Evolutionary conservation across 2,329 filamentous ascomycete genomes (phyloP).

Genomic region (Ceratocystiopsis sp.): DNA sequence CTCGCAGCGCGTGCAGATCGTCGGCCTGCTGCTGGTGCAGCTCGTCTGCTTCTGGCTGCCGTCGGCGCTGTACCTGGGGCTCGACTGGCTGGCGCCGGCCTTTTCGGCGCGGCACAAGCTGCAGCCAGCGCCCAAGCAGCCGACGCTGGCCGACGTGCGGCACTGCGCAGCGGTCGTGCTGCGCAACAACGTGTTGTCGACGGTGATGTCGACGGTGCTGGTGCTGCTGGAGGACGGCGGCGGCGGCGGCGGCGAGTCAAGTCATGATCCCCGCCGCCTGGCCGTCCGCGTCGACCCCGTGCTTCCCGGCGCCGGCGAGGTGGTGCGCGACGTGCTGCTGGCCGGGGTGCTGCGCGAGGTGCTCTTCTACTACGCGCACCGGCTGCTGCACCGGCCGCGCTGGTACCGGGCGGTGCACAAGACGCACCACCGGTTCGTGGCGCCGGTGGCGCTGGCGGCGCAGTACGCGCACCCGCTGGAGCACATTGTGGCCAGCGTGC

Average conservation of each 20-base stretch:
- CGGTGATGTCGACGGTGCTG: constrained; percentile 14
- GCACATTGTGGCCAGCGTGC: constrained; percentile 33
- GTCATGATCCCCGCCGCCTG: constrained; percentile 10
- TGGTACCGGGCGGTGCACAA: constrained; percentile 37
- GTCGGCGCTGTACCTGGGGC: constrained; percentile 22
- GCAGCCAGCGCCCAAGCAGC: constrained; percentile 32
- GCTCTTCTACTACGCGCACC: constrained; percentile 39
- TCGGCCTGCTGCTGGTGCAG: constrained; percentile 23
- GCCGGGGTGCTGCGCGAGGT: constrained; percentile 28
- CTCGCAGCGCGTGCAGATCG: constrained; percentile 20
- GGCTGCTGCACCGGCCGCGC: constrained; percentile 29
- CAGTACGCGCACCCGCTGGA: constrained; percentile 42
- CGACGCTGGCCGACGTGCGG: constrained; percentile 24
- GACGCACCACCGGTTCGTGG: constrained; percentile 36
- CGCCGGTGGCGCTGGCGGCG: constrained; percentile 35
- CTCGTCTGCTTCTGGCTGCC: constrained; percentile 29
- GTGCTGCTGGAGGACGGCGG: constrained; percentile 1
- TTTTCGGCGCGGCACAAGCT: constrained; percentile 36
- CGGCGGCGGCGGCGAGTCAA: neutral
- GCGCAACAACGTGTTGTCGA: constrained; percentile 28
- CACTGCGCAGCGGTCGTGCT: constrained; percentile 26
- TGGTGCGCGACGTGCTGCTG: constrained; percentile 24
- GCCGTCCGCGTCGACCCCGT: constrained; percentile 21
- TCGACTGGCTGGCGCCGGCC: constrained; percentile 26
- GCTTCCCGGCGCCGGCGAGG: constrained; percentile 19